Percentiles rank a stretch among this genome's conserved stretches.
Evolutionary conservation across 208 protist species (phyloP).

Genomic region (Trypanosoma congolense): DNA sequence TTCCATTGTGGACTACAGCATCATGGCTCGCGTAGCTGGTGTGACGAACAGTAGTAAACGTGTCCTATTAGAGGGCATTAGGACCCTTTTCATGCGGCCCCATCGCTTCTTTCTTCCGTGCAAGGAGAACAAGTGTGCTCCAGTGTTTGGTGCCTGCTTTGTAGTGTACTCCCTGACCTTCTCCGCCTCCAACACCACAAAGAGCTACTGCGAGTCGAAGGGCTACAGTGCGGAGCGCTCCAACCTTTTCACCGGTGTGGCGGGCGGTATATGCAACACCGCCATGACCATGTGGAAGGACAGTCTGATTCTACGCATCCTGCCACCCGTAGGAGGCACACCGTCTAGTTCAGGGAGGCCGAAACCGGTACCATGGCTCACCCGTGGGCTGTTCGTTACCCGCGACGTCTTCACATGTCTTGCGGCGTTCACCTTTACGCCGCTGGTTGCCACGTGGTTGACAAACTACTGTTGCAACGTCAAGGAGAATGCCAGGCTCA

Average conservation of each 20-base stretch:
- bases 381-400: conserved; percentile 65
- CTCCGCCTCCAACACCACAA: conserved; percentile 67
- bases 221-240: conserved; percentile 36
- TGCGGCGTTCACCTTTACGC: conserved; percentile 75
- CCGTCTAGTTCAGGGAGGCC: conserved; percentile 30
- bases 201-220: conserved; percentile 78
- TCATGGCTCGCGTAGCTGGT: conserved; percentile 78
- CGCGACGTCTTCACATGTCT: conserved; percentile 77
- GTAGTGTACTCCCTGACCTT: conserved; percentile 73
- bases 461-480: conserved; percentile 55
- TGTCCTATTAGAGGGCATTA: conserved; percentile 55
- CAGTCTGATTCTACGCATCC: conserved; percentile 60
- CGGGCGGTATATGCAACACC: conserved; percentile 73
- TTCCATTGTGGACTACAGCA: conserved; percentile 88
- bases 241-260: conserved; percentile 59
- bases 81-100: conserved; percentile 59
- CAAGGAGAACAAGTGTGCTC: conserved; percentile 74
- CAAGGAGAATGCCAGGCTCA: conserved; percentile 26
- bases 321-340: conserved; percentile 46
- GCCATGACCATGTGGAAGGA: conserved; percentile 80
- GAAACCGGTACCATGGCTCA: conserved; percentile 75
- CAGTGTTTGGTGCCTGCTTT: conserved; percentile 64
- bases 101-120: conserved; percentile 85
- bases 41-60: conserved; percentile 67
- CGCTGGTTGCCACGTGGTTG: conserved; percentile 68